Evolutionary conservation across 2,329 filamentous ascomycete species (phyloP).

Genomic region (Sclerotinia sclerotiorum): DNA sequence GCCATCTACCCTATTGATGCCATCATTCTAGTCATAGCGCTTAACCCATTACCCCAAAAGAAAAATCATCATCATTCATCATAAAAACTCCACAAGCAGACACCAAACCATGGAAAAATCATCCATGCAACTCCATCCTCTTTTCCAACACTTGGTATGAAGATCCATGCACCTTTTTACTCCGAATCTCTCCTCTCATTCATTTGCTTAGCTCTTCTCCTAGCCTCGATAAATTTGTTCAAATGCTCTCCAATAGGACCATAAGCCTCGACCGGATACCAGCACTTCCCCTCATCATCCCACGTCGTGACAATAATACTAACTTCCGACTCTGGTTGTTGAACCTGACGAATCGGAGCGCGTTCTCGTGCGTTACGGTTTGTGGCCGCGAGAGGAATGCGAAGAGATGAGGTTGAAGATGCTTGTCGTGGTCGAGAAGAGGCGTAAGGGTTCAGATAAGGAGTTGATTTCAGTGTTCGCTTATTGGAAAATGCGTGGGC

Average conservation of each 20-base stretch:
- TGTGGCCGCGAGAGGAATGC: conserved; percentile 3
- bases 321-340: conserved; percentile 24
- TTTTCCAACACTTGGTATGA: conserved; percentile 22
- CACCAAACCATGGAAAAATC: not conserved
- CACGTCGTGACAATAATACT: conserved; percentile 26
- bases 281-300: conserved; percentile 25
- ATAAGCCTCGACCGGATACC: conserved; percentile 24
- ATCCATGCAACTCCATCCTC: conserved; percentile 15
- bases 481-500: conserved; percentile 21
- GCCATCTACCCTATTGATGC: conserved; percentile 18
- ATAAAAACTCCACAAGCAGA: conserved; percentile 1
- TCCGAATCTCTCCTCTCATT: conserved; percentile 13
- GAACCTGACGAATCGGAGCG: conserved; percentile 15
- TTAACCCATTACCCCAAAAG: not conserved
- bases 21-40: not conserved
- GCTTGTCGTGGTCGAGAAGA: conserved; percentile 18
- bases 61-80: conserved; percentile 15
- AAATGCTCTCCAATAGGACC: conserved; percentile 23
- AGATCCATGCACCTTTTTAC: not conserved
- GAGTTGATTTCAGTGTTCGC: conserved; percentile 14
- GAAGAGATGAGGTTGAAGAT: conserved; percentile 17
- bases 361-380: conserved; percentile 19
- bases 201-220: conserved; percentile 19
- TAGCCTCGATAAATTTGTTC: conserved; percentile 23
- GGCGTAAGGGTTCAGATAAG: conserved; percentile 8